phyloP scores from a whole-genome alignment of 352 stramenopile species.

The Globisporangium iwayamae region DNA sequence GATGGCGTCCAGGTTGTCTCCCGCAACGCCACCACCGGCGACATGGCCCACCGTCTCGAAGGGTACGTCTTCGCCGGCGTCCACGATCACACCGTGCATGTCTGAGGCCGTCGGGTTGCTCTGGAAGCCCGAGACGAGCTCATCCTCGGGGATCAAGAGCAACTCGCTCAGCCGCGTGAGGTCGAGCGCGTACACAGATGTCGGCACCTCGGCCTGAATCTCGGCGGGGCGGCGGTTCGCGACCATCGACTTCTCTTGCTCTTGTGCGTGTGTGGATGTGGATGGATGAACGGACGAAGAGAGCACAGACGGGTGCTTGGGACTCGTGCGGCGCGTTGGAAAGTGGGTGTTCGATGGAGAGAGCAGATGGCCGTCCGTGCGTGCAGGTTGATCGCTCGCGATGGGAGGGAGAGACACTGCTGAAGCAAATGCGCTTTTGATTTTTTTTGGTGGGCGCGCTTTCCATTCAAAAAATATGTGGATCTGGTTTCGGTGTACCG shows the following conservation, averaged over 20 bases:
- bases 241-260: constrained; percentile 23
- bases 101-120: constrained; percentile 48
- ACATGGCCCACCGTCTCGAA: constrained; percentile 62
- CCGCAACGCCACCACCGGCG: neutral
- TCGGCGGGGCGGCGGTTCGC: constrained; percentile 46
- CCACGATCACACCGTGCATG: constrained; percentile 77
- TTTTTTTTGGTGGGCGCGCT: neutral
- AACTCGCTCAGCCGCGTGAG: constrained; percentile 48
- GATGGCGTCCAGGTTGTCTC: constrained; percentile 12
- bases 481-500: neutral
- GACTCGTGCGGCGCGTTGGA: neutral
- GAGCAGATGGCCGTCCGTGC: too few relatives aligned
- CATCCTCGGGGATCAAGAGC: constrained; percentile 41
- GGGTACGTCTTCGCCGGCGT: constrained; percentile 66
- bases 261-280: too few relatives aligned
- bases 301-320: too few relatives aligned
- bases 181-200: constrained; percentile 53
- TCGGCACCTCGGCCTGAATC: constrained; percentile 53
- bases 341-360: neutral
- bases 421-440: neutral
- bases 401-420: too few relatives aligned
- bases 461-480: neutral
- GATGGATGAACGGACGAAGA: too few relatives aligned
- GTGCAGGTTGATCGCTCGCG: neutral
- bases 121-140: constrained; percentile 57